Evolutionary conservation across 345 rosid genomes (phyloP).

Genomic region (Hibiscus syriacus): DNA sequence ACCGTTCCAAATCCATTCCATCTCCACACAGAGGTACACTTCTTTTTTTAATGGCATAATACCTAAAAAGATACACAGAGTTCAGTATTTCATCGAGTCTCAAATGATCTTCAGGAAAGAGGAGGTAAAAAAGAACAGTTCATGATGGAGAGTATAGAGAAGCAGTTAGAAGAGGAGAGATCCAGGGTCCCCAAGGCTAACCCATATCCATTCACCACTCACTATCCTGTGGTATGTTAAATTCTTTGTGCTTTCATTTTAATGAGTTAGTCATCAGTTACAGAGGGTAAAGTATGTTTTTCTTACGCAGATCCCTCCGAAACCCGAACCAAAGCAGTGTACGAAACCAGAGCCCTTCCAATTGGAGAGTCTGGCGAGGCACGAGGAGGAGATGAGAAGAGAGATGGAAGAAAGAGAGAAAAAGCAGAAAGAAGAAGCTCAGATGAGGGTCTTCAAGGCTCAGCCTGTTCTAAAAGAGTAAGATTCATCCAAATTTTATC

Average conservation of each 20-base stretch:
- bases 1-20: constrained; percentile 82
- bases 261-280: background rate
- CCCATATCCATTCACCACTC: too few species aligned
- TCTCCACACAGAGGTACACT: constrained; percentile 73
- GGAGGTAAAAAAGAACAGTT: constrained; percentile 78
- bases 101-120: constrained; percentile 59
- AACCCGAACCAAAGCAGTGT: constrained; percentile 74
- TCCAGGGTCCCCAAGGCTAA: too few species aligned
- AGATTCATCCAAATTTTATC: constrained; percentile 6
- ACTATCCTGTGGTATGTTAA: constrained; percentile 74
- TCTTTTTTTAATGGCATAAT: background rate
- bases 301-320: constrained; percentile 66
- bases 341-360: constrained; percentile 84
- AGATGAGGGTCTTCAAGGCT: too few species aligned
- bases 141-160: constrained; percentile 42
- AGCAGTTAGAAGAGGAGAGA: constrained; percentile 68
- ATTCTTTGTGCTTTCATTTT: background rate
- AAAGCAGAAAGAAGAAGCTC: constrained; percentile 67
- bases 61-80: background rate
- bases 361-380: too few species aligned
- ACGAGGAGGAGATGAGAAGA: constrained; percentile 58
- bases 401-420: constrained; percentile 74
- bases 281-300: background rate
- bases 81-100: background rate
- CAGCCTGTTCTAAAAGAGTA: constrained; percentile 80